Evolutionary conservation across 2,329 filamentous ascomycete species (phyloP).

Genomic region (Aspergillus caelatus): DNA sequence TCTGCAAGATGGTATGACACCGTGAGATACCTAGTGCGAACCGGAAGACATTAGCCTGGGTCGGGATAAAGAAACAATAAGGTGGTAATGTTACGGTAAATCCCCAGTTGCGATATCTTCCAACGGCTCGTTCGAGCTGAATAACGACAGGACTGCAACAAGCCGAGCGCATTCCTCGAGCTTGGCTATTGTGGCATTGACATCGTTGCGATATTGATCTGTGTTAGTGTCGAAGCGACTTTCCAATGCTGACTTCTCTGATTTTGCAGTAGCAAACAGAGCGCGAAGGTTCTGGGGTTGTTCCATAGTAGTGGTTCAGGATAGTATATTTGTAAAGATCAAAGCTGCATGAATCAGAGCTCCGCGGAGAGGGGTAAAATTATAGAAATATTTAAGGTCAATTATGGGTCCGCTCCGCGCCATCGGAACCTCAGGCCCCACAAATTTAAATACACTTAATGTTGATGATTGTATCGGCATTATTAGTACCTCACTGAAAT

Average conservation of each 20-base stretch:
- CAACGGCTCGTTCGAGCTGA: slow-evolving; percentile 85
- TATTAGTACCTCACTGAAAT: not conserved
- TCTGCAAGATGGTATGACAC: slow-evolving; percentile 80
- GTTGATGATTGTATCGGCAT: not conserved
- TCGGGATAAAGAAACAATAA: too few species aligned
- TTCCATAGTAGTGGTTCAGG: slow-evolving; percentile 40
- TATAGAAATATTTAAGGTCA: not conserved
- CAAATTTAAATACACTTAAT: not conserved
- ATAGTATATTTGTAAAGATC: not conserved
- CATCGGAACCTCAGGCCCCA: not conserved
- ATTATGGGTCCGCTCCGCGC: slow-evolving; percentile 19
- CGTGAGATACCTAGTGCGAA: slow-evolving; percentile 65
- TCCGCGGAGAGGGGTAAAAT: slow-evolving; percentile 21
- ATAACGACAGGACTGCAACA: slow-evolving; percentile 73
- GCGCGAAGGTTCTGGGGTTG: slow-evolving; percentile 58
- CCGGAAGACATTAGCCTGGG: slow-evolving; percentile 23
- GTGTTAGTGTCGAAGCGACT: slow-evolving; percentile 66
- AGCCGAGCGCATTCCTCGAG: slow-evolving; percentile 75
- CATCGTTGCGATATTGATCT: slow-evolving; percentile 66
- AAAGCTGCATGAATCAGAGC: slow-evolving; percentile 14
- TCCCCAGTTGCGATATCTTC: slow-evolving; percentile 87
- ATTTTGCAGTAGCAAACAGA: slow-evolving; percentile 59
- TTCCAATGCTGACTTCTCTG: slow-evolving; percentile 61
- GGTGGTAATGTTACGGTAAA: slow-evolving; percentile 62
- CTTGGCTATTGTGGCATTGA: slow-evolving; percentile 67